A percentile compares a stretch with the other conserved stretches of the same genome.
phyloP scores from a whole-genome alignment of 2,329 filamentous ascomycete genomes.

The Aspergillus sp. region DNA sequence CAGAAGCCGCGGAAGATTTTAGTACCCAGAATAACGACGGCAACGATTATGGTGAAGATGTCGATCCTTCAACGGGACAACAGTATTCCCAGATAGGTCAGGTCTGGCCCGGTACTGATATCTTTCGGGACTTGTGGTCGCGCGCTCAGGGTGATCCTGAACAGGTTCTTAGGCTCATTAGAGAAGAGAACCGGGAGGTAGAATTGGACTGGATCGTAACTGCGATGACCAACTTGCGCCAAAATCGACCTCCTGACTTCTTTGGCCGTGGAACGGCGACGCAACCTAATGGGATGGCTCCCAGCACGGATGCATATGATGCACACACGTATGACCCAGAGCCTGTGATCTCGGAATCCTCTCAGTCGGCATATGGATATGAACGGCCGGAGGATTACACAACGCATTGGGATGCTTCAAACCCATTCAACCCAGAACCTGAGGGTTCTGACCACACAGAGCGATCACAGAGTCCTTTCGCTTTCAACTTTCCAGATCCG shows the following conservation, averaged over 20 bases:
- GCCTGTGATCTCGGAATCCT: not conserved
- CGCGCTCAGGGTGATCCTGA: constrained; percentile 61
- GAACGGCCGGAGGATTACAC: not conserved
- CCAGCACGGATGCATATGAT: not conserved
- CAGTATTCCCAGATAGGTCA: constrained; percentile 9
- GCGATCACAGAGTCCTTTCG: constrained; percentile 1
- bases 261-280: not conserved
- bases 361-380: not conserved
- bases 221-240: constrained; percentile 45
- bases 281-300: not conserved
- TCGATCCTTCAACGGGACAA: not conserved
- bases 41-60: not conserved
- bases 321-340: not conserved
- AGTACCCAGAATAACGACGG: not conserved
- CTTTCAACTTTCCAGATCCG: not conserved
- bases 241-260: constrained; percentile 2
- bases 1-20: not conserved
- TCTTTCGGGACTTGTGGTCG: constrained; percentile 57
- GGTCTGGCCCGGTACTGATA: constrained; percentile 38
- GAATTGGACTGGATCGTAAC: constrained; percentile 61
- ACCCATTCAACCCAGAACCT: not conserved
- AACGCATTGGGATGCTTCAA: constrained; percentile 5
- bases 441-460: not conserved
- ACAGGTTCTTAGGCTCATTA: constrained; percentile 61
- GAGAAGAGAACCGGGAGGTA: constrained; percentile 59